Evolutionary conservation across 2,329 filamentous ascomycete genomes (phyloP), one percentile per base, ranked within the genome.

Genomic region (Aspergillus proliferans): DNA sequence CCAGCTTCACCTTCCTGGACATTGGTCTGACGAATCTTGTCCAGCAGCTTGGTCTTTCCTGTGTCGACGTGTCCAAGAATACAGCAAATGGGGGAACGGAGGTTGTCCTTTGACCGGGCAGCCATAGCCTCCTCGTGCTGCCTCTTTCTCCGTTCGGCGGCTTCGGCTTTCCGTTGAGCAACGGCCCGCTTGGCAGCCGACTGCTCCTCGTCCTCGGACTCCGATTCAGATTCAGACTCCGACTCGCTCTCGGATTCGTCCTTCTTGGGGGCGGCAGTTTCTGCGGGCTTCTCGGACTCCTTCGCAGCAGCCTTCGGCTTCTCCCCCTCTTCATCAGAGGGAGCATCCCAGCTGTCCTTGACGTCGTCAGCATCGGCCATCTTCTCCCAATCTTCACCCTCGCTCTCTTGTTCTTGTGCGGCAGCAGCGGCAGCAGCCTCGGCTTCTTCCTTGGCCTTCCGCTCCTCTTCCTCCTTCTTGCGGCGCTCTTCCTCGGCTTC

Each of bases 41-140:
- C 93, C 50, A 98, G 81, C 55, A 98, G 78, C 76, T 97, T 98
- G n/a, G 93, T 98, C 78, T 98, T 98, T 70, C 93, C 93, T 42
- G 94, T 98, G 84, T 98, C 93, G 82, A 98, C 93, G 82, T 98
- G 93, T 64, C 93, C 93, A 56, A 98, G 83, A 81, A 98, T 98
- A 86, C 92, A 97, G 80, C 93, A 97, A 73, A 98, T 98, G 47
- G 93, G 93, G 38, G 93, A 97, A 50, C 93, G 89, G 49, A 98
- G 82, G 71, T 98, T 86, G 68, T 98, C 91, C 72, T 88, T 90
- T 19, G 92, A 97, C 53, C 90, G 83, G 44, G 92, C 91, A 41
- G 89, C 91, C 66, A 96, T 72, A 15, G 93, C 93, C 54, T 90
- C 92, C 71, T 96, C 88, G 68, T 95, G 88, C 50, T 90, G 87